Conservation (phyloP, 306 rosid species). For the Corylus americana region DNA sequence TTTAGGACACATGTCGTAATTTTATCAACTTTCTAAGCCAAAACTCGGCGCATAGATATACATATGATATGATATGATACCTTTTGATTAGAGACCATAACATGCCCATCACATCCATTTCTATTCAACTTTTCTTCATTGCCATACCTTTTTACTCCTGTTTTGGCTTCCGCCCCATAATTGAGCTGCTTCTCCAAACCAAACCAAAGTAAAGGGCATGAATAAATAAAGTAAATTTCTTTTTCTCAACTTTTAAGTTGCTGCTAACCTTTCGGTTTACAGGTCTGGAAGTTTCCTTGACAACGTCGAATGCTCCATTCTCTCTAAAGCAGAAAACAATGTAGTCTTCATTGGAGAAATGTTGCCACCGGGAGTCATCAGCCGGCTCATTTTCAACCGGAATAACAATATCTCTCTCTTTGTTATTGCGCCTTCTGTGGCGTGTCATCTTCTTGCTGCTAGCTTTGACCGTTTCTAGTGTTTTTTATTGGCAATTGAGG, state of each 20-base stretch:
- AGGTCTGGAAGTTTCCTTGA: slow-evolving; percentile 41
- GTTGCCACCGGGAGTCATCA: slow-evolving; percentile 45
- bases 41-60: no score
- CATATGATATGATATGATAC: background rate
- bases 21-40: no score
- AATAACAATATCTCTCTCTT: slow-evolving; percentile 15
- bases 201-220: background rate
- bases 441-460: slow-evolving; percentile 10
- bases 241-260: background rate
- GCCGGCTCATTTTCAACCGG: slow-evolving; percentile 14
- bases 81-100: slow-evolving; percentile 28
- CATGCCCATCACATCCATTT: slow-evolving; percentile 25
- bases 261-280: slow-evolving; percentile 54
- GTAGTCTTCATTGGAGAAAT: slow-evolving; percentile 42
- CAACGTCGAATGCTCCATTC: slow-evolving; percentile 54
- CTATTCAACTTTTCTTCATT: slow-evolving; percentile 36
- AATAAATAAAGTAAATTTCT: slow-evolving; percentile 4
- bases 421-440: slow-evolving; percentile 21
- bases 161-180: slow-evolving; percentile 37
- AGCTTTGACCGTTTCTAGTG: background rate
- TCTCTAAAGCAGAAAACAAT: slow-evolving; percentile 65
- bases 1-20: no score
- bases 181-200: slow-evolving; percentile 42
- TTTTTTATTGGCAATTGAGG: no score
- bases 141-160: slow-evolving; percentile 19